Evolutionary conservation across 1,284 basidiomycete genomes (phyloP), one percentile per base, ranked within the genome.

Genomic region (Meripilus lineatus): DNA sequence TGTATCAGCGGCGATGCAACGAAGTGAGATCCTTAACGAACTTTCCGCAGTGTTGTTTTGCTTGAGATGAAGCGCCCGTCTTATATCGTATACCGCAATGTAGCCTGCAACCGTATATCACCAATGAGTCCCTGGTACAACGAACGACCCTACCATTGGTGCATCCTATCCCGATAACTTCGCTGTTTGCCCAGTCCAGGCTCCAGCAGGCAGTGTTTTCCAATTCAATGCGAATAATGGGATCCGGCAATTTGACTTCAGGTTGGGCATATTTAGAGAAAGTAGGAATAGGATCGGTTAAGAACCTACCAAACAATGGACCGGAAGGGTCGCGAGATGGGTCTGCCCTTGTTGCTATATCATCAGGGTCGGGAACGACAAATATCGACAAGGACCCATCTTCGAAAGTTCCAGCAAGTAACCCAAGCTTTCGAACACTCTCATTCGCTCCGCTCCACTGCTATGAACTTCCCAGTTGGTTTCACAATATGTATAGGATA

Each of bases 171-270:
- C 84, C 89, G 2, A 96, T 58, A 3, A 84, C 56, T 46, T 85
- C 81, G 47, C 88, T 89, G 51, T 90, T 90, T 2, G 82, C 84
- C 91, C 91, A 95, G 54, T 93, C 90, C 32, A 94, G 69, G 25
- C 77, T 75, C 72, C 78, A 87, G 51, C 79, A 84, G 13, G 73
- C 69, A 0, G 86, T 76, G 45, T 89, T 86, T 46, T 84, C 79
- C 2, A 90, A 62, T 51, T 86, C 78, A 4, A 94, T 74, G 5
- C 78, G 73, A 3, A 92, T 44, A 3, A 85, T 57, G 0, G 91
- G 87, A 33, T 81, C 67, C 0, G 76, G 57, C 46, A 85, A 57
- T 49, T 67, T 70, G 6, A 89, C 86, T 89, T 11, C 28, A 23
- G 15, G 20, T 14, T 14, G 20, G n/a, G n/a, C 20, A 15, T 33